Conservation (phyloP, 2,329 filamentous ascomycete genomes). For the Colletotrichum sp. region DNA sequence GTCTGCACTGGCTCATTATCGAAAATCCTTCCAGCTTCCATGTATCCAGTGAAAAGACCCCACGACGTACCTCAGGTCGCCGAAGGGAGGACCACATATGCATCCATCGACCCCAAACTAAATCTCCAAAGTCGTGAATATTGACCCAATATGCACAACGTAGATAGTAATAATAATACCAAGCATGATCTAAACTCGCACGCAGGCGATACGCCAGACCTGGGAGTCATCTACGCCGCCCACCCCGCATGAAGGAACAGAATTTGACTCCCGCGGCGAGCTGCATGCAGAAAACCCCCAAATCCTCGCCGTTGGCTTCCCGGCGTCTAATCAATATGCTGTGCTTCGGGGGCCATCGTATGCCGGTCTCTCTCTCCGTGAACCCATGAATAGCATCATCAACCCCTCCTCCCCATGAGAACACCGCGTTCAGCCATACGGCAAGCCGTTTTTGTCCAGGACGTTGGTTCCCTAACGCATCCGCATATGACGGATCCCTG, state of each 20-base stretch:
- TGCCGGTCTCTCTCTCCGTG: background rate
- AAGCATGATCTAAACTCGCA: background rate
- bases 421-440: background rate
- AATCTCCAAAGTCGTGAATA: background rate
- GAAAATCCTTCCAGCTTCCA: accelerated
- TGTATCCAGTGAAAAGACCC: background rate
- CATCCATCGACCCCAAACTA: background rate
- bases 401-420: background rate
- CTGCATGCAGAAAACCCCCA: background rate
- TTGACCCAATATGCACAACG: background rate
- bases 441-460: background rate
- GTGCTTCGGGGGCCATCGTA: background rate
- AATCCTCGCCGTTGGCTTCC: background rate
- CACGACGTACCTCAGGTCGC: background rate
- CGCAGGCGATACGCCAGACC: background rate
- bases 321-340: background rate
- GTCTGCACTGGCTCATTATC: background rate
- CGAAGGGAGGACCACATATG: background rate
- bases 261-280: background rate
- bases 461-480: background rate
- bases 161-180: background rate
- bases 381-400: background rate
- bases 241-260: background rate
- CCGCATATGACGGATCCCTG: background rate
- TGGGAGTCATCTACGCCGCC: background rate